Evolutionary conservation across 2,329 filamentous ascomycete species (phyloP), one percentile per base, ranked within the genome.

Genomic region (Aspergillus viridinutans): DNA sequence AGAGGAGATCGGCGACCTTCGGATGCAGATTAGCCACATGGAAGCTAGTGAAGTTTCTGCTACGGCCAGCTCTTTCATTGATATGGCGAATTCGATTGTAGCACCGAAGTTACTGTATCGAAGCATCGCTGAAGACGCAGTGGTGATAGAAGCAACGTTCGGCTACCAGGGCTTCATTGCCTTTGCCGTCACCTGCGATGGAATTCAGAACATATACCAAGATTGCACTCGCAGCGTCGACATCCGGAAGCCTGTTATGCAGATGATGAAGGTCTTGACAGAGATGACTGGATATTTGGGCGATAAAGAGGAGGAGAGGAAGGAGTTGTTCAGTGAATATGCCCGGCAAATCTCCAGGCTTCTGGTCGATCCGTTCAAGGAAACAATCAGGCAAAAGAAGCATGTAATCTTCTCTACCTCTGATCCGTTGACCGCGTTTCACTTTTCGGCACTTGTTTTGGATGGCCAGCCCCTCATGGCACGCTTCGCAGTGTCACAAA

Each of bases 321-420:
- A 66, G 48, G 25, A 10, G 21, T 9, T 38, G 12, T 57, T 67
- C 1, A 50, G 54, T 17, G n/a, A 52, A 4, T 54, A 64, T 10
- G 59, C 58, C 2, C 35, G 52, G 3, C 28, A 56, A 3, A 63
- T 67, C 1, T 67, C 65, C 3, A 49, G 57, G 3, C 42, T 58
- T 3, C 43, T 67, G 20, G 47, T 67, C 9, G 29, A 26, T 1
- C 64, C 65, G 12, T 67, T 67, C 49, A 28, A 53, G 6, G 49
- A 55, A 2, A 66, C 55, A 1, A 62, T 67, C 20, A 50, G 52
- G 57, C 29, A 32, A 12, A 67, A 66, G 45, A 56, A 55, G 3
- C 64, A 67, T 28, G 52, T 67, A 29, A 62, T 67, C 5, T 67
- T 67, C 48, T 67, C 65, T 1, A 32, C 64, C 3, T 67, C 64